Conservation (phyloP, 2,329 filamentous ascomycete species). For the Xylaria hypoxylon region DNA sequence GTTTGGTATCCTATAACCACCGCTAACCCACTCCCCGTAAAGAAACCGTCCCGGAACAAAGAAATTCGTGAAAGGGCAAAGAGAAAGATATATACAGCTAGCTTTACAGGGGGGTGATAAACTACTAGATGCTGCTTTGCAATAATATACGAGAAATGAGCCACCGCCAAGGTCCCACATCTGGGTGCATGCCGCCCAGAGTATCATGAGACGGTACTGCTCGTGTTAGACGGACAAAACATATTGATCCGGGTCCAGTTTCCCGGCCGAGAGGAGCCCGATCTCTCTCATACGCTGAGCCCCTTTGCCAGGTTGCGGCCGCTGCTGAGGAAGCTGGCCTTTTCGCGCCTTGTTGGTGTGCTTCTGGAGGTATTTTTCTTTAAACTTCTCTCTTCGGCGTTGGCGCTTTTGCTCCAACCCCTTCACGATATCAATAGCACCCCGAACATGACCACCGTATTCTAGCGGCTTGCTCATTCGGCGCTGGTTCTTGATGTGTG, state of each 20-base stretch:
- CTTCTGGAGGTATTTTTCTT: conserved; percentile 79
- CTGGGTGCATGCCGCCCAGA: conserved; percentile 40
- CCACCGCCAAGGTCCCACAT: conserved; percentile 4
- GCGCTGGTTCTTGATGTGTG: conserved; percentile 59
- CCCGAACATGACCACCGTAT: conserved; percentile 74
- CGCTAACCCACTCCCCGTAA: conserved; percentile 41
- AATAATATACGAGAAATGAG: conserved; percentile 37
- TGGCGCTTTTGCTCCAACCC: conserved; percentile 94
- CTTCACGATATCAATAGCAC: conserved; percentile 98
- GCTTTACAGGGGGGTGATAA: conserved; percentile 24
- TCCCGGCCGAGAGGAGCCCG: conserved; percentile 88
- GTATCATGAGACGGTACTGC: conserved; percentile 18
- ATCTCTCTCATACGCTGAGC: conserved; percentile 94
- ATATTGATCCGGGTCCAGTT: conserved; percentile 78
- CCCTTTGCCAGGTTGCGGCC: conserved; percentile 83
- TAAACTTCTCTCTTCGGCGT: conserved; percentile 89
- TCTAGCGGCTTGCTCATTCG: conserved; percentile 48
- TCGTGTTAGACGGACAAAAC: conserved; percentile 75
- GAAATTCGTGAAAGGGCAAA: conserved; percentile 38
- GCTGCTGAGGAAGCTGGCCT: conserved; percentile 67
- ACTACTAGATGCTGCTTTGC: conserved; percentile 18
- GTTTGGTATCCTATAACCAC: conserved; percentile 47
- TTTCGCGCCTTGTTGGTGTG: conserved; percentile 86
- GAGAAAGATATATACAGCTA: conserved; percentile 46
- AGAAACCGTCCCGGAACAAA: conserved; percentile 37